phyloP scores from a whole-genome alignment of 148 eudicot genomes.

The Chenopodium quinoa region DNA sequence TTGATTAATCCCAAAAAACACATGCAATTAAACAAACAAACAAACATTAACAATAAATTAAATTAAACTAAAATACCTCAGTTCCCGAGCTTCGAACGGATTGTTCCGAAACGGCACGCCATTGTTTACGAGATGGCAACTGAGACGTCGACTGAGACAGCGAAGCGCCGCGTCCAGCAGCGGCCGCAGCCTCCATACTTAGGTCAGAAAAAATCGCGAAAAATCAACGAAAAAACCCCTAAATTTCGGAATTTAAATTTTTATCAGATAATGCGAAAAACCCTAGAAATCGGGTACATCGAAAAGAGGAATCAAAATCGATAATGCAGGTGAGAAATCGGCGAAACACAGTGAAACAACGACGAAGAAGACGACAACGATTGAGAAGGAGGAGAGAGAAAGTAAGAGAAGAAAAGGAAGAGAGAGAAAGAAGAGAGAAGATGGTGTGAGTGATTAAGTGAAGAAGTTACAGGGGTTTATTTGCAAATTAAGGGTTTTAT shows the following conservation, averaged over 20 bases:
- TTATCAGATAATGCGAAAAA: slow-evolving; percentile 15
- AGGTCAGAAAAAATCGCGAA: not conserved
- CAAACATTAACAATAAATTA: not conserved
- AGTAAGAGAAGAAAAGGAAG: not conserved
- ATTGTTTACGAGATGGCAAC: slow-evolving; percentile 32
- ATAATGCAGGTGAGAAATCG: slow-evolving; percentile 21
- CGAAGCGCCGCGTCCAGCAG: slow-evolving; percentile 48
- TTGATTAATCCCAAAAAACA: slow-evolving; percentile 19
- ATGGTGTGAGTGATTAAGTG: not conserved
- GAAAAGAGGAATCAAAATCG: not conserved
- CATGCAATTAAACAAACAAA: not conserved
- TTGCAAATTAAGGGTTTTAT: not conserved
- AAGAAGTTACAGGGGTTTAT: not conserved
- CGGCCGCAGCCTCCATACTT: slow-evolving; percentile 61
- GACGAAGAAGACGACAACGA: slow-evolving; percentile 13
- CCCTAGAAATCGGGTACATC: slow-evolving; percentile 27
- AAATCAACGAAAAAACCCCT: slow-evolving; percentile 14
- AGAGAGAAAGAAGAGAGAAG: not conserved
- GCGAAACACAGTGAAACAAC: not conserved
- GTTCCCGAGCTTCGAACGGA: slow-evolving; percentile 45
- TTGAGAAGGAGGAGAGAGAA: slow-evolving; percentile 9
- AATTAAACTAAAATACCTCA: slow-evolving; percentile 38
- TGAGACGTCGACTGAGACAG: slow-evolving; percentile 41
- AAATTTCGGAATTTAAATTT: not conserved
- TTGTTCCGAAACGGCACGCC: slow-evolving; percentile 44